Evolutionary conservation across 2,329 filamentous ascomycete genomes (phyloP), one percentile per base, ranked within the genome.

Genomic region (Fusarium anthophilum): DNA sequence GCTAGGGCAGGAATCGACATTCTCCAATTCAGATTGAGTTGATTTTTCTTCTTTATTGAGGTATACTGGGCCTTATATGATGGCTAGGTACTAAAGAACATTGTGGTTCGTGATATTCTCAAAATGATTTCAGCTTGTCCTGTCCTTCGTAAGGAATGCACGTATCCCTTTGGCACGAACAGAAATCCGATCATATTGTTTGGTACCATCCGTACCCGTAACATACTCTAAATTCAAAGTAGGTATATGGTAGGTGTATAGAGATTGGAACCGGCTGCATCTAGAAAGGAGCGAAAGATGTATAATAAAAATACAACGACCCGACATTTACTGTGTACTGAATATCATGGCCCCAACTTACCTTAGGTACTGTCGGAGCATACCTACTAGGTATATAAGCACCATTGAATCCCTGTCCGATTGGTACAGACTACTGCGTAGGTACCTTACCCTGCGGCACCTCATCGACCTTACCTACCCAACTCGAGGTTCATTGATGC

Each of bases 371-470:
- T 32, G 30, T 32, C 14, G 13, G 30, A 32, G 30, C 30, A 47
- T 22, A 39, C 38, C 17, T 26, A 51, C 22, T 13, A 32, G 30
- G 30, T 32, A 32, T 32, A 51, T 51, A 20, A 26, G 53, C 20
- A 43, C 45, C 45, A 56, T 38, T 37, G 39, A 56, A 44, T 56
- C 61, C 69, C 50, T 66, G 53, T 70, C 30, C 15, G 30, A 41
- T 26, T 41, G 54, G 54, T 55, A 43, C 60, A 43, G 54, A 32
- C 22, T 64, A 28, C 50, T 59, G 44, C 44, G 38, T 44, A 58
- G 45, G 47, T 54, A 70, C 66, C 62, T 57, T 57, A 67, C 65
- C 54, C 53, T 67, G 35, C 18, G 63, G 63, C 53, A 37, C 47
- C 47, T 47, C 61, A 54, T 41, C 51, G 44, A 54, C 44, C 35